Percentiles rank a stretch among this genome's conserved stretches.
Conservation (phyloP, 2,329 filamentous ascomycete genomes). For the Aspergillus pseudoglaucus region DNA sequence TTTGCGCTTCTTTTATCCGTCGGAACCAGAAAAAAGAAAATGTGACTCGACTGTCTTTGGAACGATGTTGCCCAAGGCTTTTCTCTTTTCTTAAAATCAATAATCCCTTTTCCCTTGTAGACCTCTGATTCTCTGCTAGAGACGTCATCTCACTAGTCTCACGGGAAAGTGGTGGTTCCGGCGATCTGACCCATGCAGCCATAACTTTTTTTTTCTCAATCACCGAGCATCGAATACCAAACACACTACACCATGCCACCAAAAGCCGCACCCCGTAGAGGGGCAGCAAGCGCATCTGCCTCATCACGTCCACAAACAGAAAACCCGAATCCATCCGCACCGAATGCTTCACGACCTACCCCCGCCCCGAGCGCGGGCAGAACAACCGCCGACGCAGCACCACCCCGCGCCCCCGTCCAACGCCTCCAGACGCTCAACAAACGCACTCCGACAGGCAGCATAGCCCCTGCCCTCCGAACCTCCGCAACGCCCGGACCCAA, state of each 20-base stretch:
- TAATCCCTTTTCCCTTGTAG: too few relatives aligned
- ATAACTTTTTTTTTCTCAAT: not conserved
- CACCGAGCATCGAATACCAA: not conserved
- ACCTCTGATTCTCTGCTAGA: too few relatives aligned
- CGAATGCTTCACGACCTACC: constrained; percentile 2
- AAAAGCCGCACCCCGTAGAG: constrained; percentile 24
- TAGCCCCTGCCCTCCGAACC: constrained; percentile 22
- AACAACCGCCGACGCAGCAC: not conserved
- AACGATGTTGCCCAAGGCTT: not conserved
- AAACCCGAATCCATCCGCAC: constrained; percentile 2
- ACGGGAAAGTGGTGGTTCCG: too few relatives aligned
- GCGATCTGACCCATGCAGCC: too few relatives aligned
- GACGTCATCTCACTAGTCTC: too few relatives aligned
- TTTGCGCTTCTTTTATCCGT: constrained; percentile 11
- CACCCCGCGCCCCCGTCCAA: constrained; percentile 30
- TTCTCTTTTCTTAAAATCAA: not conserved
- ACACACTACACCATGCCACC: constrained; percentile 33
- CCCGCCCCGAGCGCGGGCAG: constrained; percentile 11
- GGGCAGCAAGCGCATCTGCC: constrained; percentile 10
- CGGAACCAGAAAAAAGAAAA: constrained; percentile 5
- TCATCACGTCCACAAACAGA: constrained; percentile 7
- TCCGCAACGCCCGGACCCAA: constrained; percentile 11
- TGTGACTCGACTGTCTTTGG: not conserved
- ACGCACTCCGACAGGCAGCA: constrained; percentile 31
- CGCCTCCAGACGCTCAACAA: constrained; percentile 39